Conservation (phyloP, 2,329 filamentous ascomycete genomes). For the Tolypocladium guangdongense region DNA sequence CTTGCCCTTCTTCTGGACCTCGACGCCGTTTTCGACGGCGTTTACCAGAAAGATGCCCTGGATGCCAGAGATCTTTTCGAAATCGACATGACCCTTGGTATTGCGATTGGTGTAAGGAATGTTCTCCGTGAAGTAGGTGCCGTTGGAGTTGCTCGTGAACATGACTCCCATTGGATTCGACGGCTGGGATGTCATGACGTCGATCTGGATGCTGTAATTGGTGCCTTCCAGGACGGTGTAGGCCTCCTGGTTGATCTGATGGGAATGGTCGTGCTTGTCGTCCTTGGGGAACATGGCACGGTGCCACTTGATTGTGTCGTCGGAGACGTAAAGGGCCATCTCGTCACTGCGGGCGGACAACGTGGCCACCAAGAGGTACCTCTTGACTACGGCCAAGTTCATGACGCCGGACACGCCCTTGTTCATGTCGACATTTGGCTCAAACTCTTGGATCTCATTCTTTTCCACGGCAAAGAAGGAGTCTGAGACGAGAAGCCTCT, state of each 20-base stretch:
- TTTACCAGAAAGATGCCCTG: conserved; percentile 91
- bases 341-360: conserved; percentile 73
- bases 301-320: conserved; percentile 79
- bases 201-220: conserved; percentile 94
- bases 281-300: conserved; percentile 78
- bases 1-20: conserved; percentile 46
- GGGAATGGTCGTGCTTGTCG: conserved; percentile 63
- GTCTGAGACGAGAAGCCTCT: conserved; percentile 71
- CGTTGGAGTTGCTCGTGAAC: conserved; percentile 95
- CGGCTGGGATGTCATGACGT: conserved; percentile 64
- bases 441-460: conserved; percentile 48
- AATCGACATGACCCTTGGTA: conserved; percentile 67
- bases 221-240: conserved; percentile 95
- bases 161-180: conserved; percentile 71
- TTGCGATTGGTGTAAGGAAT: conserved; percentile 88
- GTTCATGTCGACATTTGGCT: conserved; percentile 65
- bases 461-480: conserved; percentile 58
- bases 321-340: conserved; percentile 81
- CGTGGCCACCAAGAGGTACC: conserved; percentile 74
- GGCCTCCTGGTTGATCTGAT: conserved; percentile 61
- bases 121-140: conserved; percentile 89
- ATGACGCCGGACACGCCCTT: conserved; percentile 69
- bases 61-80: conserved; percentile 85
- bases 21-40: conserved; percentile 73
- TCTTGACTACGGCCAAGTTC: conserved; percentile 74